Conservation (phyloP, 495 filamentous ascomycete species). For the Penicilliopsis zonata region DNA sequence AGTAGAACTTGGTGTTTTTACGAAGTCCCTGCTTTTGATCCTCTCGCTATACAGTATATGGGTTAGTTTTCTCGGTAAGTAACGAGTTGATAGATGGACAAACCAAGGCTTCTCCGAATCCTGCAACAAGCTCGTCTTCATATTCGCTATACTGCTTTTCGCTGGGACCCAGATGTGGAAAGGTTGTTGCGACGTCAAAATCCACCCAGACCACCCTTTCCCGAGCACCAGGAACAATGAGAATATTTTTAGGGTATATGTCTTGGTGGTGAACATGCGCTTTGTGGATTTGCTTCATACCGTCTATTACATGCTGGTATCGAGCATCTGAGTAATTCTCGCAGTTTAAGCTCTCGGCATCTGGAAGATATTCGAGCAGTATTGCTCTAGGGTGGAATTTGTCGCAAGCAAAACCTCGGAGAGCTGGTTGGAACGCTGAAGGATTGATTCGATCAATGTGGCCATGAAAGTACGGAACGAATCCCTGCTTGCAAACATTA, state of each 20-base stretch:
- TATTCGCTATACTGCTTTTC: conserved; percentile 8
- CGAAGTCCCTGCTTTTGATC: conserved; percentile 4
- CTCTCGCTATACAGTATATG: conserved; percentile 3
- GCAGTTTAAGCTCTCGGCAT: conserved; percentile 7
- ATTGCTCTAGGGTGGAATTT: conserved; percentile 7
- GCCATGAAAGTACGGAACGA: conserved; percentile 12
- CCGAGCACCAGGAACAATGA: conserved; percentile 6
- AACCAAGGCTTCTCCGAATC: conserved; percentile 7
- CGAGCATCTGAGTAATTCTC: conserved; percentile 13
- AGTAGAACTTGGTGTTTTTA: conserved; percentile 6
- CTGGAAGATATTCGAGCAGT: conserved; percentile 7
- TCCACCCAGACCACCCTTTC: conserved; percentile 13
- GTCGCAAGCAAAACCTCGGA: conserved; percentile 4
- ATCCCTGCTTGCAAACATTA: conserved; percentile 8
- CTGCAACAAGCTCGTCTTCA: conserved; percentile 6
- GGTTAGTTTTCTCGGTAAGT: conserved; percentile 2
- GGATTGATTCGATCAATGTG: conserved; percentile 4
- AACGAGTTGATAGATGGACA: conserved; percentile 4
- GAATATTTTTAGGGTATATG: conserved; percentile 14
- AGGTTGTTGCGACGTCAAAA: conserved; percentile 17
- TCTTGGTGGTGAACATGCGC: conserved; percentile 11
- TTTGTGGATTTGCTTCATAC: conserved; percentile 7
- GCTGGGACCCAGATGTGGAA: conserved; percentile 7
- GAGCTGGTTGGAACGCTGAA: conserved; percentile 2
- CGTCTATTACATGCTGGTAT: conserved; percentile 9